These are phyloP conservation scores for Centaurea solstitialis DNA, from an alignment of 129 eudicot species.

Conservation along the genomic window DNA sequence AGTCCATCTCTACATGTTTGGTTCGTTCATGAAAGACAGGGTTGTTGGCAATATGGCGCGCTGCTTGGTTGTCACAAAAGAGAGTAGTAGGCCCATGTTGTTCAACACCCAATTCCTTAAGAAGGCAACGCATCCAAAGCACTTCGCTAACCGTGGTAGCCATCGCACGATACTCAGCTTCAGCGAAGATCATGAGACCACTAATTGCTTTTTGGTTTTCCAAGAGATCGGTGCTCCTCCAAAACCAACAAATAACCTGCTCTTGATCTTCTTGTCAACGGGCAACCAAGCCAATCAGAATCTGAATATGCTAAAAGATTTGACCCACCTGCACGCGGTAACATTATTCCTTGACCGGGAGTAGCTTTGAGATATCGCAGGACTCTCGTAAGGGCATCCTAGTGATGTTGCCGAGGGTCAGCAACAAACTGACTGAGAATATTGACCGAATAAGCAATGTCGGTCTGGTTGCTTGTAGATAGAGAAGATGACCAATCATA, in stretches of 20 bases:
- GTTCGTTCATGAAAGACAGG: background rate
- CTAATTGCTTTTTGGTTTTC: background rate
- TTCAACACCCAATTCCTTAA: background rate
- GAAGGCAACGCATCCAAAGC: background rate
- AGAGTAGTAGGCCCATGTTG: background rate
- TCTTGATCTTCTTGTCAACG: background rate
- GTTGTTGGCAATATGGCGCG: background rate
- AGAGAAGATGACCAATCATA: background rate
- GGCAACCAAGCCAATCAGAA: background rate
- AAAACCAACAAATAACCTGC: background rate
- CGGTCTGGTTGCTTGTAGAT: background rate
- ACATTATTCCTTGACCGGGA: background rate
- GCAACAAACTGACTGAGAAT: background rate
- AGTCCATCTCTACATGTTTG: background rate
- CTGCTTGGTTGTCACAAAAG: background rate
- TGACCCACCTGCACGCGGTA: background rate
- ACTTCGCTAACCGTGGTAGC: background rate
- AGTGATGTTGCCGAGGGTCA: background rate
- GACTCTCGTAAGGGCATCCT: no score
- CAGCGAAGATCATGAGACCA: background rate
- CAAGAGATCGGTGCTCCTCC: background rate
- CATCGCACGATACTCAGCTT: slow-evolving; percentile 5
- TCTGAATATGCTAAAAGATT: background rate
- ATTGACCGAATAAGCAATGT: background rate
- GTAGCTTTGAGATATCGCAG: background rate